Percentiles rank a stretch among this genome's conserved stretches.
phyloP scores from a whole-genome alignment of 2,329 filamentous ascomycete genomes.

The Colletotrichum coccodes region DNA sequence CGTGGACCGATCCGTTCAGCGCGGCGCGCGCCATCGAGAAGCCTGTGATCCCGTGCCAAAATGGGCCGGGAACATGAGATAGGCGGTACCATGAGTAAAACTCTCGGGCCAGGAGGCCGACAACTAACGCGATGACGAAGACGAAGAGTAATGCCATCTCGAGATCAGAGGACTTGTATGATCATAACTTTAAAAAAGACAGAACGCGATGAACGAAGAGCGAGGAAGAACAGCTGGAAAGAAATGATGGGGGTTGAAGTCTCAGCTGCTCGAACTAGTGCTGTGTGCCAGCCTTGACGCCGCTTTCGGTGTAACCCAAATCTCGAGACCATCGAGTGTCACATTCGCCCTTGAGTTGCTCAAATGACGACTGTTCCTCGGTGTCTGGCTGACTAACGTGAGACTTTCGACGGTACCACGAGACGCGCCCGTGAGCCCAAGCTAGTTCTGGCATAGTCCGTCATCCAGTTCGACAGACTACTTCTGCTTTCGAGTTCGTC shows the following conservation, averaged over 20 bases:
- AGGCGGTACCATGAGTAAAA: constrained; percentile 41
- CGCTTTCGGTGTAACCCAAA: constrained; percentile 5
- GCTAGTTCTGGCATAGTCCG: not conserved
- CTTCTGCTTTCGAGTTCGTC: not conserved
- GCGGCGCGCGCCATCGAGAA: constrained; percentile 39
- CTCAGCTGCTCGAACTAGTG: constrained; percentile 21
- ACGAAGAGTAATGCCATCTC: not conserved
- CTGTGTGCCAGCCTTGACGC: constrained; percentile 10
- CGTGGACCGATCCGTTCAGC: constrained; percentile 14
- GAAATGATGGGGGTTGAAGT: constrained; percentile 12
- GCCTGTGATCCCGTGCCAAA: constrained; percentile 43
- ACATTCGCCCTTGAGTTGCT: not conserved
- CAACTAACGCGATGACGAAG: not conserved
- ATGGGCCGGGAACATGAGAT: constrained; percentile 45
- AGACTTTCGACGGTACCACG: not conserved
- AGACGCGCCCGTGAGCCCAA: not conserved
- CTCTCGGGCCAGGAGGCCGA: constrained; percentile 5
- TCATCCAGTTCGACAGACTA: not conserved
- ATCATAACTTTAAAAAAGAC: not conserved
- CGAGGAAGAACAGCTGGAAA: not conserved
- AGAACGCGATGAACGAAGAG: not conserved
- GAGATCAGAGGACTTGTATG: not conserved
- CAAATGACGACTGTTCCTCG: constrained; percentile 1
- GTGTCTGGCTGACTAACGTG: not conserved
- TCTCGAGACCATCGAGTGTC: not conserved